A percentile compares a stretch with the other conserved stretches of the same genome.
Conservation (phyloP, 306 rosid species). For the Ceratonia siliqua region DNA sequence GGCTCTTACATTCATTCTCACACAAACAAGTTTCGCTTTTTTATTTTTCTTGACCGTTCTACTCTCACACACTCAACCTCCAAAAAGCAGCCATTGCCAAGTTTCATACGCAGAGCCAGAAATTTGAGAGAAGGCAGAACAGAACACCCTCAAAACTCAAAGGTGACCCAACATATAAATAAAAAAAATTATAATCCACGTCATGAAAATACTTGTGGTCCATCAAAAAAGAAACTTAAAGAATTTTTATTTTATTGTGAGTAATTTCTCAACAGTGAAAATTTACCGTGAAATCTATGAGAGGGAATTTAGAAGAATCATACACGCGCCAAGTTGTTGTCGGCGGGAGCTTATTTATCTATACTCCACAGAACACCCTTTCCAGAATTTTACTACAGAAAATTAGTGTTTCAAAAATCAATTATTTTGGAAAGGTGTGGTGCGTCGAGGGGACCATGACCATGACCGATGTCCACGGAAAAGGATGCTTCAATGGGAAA, state of each 20-base stretch:
- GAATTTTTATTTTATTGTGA: background rate
- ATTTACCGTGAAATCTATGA: background rate
- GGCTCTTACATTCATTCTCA: background rate
- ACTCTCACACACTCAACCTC: slow-evolving; percentile 11
- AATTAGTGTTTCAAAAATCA: background rate
- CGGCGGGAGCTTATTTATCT: slow-evolving; percentile 33
- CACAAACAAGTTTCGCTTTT: slow-evolving; percentile 10
- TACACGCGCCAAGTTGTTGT: slow-evolving; percentile 37
- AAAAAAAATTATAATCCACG: slow-evolving; percentile 11
- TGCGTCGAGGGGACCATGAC: slow-evolving; percentile 36
- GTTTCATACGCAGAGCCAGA: background rate
- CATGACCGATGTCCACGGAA: slow-evolving; percentile 33
- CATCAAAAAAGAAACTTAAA: background rate
- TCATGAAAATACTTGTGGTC: slow-evolving; percentile 8
- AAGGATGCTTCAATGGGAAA: background rate
- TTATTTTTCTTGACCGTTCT: background rate
- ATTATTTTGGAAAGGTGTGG: background rate
- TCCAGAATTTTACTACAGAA: background rate
- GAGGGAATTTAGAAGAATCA: background rate
- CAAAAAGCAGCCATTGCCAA: background rate
- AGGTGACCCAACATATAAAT: background rate
- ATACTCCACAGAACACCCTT: slow-evolving; percentile 16
- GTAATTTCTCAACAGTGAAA: background rate
- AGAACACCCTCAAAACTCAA: background rate
- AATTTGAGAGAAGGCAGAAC: background rate